Conservation (phyloP, 2,329 filamentous ascomycete genomes). For the Bipolaris cookei region DNA sequence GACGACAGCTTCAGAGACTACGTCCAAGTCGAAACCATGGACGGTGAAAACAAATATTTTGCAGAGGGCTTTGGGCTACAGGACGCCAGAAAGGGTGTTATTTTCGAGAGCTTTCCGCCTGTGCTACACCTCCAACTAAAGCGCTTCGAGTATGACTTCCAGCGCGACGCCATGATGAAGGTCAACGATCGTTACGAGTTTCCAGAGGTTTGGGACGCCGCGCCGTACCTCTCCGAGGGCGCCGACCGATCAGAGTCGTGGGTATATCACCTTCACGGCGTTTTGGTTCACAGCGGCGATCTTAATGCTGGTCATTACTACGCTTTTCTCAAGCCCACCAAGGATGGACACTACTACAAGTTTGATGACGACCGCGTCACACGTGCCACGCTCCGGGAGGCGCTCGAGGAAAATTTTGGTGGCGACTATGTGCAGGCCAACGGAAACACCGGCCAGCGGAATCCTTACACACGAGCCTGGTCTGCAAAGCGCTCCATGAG, state of each 20-base stretch:
- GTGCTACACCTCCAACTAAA: constrained; percentile 95
- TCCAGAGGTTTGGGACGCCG: constrained; percentile 80
- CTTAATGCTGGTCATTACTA: constrained; percentile 98
- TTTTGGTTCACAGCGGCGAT: constrained; percentile 94
- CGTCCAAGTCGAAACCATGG: constrained; percentile 93
- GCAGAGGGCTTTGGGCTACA: constrained; percentile 91
- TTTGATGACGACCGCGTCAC: constrained; percentile 98
- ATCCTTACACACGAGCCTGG: constrained; percentile 68
- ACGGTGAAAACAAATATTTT: constrained; percentile 98
- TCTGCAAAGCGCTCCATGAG: constrained; percentile 76
- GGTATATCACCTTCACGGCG: constrained; percentile 90
- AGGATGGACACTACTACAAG: constrained; percentile 93
- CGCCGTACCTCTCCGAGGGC: constrained; percentile 84
- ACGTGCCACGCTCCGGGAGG: constrained; percentile 88
- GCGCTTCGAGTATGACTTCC: constrained; percentile 96
- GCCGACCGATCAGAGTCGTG: constrained; percentile 89
- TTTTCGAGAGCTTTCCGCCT: constrained; percentile 93
- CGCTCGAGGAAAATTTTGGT: constrained; percentile 94
- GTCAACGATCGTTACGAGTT: constrained; percentile 94
- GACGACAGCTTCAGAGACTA: constrained; percentile 97
- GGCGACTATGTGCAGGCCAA: constrained; percentile 75
- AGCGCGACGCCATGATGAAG: constrained; percentile 98
- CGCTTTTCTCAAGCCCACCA: constrained; percentile 87
- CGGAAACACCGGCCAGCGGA: constrained; percentile 63
- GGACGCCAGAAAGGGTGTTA: constrained; percentile 96